phyloP scores from a whole-genome alignment of 768 basidiomycete species.

The Favolaschia claudopus region DNA sequence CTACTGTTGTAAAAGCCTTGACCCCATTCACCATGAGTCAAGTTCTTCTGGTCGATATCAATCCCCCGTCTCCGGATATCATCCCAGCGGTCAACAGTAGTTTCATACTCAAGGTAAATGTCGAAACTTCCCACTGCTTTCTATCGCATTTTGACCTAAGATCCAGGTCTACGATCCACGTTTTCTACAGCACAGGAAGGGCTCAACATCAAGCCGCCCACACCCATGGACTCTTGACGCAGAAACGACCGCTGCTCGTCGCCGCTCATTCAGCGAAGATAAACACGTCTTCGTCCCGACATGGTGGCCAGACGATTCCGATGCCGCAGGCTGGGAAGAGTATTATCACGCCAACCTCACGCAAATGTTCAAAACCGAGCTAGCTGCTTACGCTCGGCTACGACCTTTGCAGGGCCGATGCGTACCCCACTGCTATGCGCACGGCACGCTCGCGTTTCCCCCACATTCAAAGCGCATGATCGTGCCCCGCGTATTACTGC shows the following conservation, averaged over 20 bases:
- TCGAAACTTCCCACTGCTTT: no score
- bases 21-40: slow-evolving; percentile 30
- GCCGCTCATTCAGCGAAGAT: slow-evolving; percentile 11
- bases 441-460: slow-evolving; percentile 17
- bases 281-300: slow-evolving; percentile 12
- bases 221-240: slow-evolving; percentile 27
- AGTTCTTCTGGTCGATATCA: slow-evolving; percentile 25
- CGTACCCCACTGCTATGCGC: slow-evolving; percentile 20
- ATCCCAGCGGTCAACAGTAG: slow-evolving; percentile 1
- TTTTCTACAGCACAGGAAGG: slow-evolving; percentile 22
- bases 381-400: slow-evolving; percentile 20
- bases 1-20: slow-evolving; percentile 24
- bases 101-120: slow-evolving; percentile 26
- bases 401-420: slow-evolving; percentile 22
- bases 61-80: slow-evolving; percentile 15
- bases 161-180: slow-evolving; percentile 28
- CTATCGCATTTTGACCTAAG: no score
- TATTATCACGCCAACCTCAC: slow-evolving; percentile 19
- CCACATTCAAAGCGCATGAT: slow-evolving; percentile 13
- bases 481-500: slow-evolving; percentile 23
- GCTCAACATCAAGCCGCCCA: slow-evolving; percentile 17
- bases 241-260: slow-evolving; percentile 22
- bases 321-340: slow-evolving; percentile 26
- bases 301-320: slow-evolving; percentile 26
- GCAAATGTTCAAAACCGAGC: slow-evolving; percentile 21